These are phyloP conservation scores for Biancaea sappan DNA, from an alignment of 306 rosid species.

Conservation along the genomic window DNA sequence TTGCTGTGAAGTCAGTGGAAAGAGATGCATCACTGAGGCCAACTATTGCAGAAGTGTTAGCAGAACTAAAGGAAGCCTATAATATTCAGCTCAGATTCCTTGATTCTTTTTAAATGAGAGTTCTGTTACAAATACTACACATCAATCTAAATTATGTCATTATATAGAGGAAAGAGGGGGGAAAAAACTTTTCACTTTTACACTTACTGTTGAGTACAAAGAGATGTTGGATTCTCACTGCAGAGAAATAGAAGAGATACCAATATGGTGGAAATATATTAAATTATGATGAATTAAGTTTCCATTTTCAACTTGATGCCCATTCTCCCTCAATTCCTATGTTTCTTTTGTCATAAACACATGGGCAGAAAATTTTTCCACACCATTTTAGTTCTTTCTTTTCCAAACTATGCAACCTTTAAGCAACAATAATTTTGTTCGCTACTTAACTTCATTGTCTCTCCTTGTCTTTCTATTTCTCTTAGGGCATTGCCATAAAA, in stretches of 20 bases:
- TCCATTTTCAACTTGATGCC: neutral
- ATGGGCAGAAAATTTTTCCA: neutral
- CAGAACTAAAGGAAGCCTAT: conserved; percentile 78
- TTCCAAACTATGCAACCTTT: neutral
- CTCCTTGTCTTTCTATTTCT: too few relatives aligned
- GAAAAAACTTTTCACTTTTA: neutral
- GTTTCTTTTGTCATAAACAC: neutral
- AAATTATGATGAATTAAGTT: conserved; percentile 16
- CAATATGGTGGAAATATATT: neutral
- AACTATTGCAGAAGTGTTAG: conserved; percentile 69
- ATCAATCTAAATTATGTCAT: neutral
- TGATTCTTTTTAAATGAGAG: conserved; percentile 46
- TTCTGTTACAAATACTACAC: conserved; percentile 6
- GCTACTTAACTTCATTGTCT: neutral
- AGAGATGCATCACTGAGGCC: conserved; percentile 93
- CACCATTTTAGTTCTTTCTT: neutral
- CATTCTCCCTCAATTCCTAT: neutral
- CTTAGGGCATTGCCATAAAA: too few relatives aligned
- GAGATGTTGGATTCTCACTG: conserved; percentile 1
- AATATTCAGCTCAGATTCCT: conserved; percentile 69
- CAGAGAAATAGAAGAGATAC: neutral
- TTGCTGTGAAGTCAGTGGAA: conserved; percentile 77
- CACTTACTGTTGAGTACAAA: neutral
- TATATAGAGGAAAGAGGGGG: too few relatives aligned
- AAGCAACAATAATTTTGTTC: neutral